phyloP scores from a whole-genome alignment of 345 rosid genomes.

The Camelina hispida region DNA sequence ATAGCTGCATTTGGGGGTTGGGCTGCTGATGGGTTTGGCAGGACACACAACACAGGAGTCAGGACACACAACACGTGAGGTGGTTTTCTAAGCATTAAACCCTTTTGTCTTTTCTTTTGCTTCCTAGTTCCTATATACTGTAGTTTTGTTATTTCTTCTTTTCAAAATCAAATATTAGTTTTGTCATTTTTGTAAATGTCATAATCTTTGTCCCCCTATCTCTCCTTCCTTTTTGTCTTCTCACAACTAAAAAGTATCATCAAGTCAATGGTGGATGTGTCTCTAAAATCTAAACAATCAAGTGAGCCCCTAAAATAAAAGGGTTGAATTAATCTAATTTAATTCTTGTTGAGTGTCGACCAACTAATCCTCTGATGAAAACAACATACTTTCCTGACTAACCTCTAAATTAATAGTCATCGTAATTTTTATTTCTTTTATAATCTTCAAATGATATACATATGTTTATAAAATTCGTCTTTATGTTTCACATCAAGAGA shows the following conservation, averaged over 20 bases:
- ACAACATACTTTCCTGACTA: background rate
- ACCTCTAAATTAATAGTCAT: background rate
- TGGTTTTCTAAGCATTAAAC: slow-evolving; percentile 22
- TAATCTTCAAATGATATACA: slow-evolving; percentile 1
- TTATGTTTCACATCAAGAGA: slow-evolving; percentile 7
- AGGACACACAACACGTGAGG: slow-evolving; percentile 26
- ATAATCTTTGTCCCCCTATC: slow-evolving; percentile 5
- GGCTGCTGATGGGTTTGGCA: slow-evolving; percentile 19
- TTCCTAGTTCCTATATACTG: too few species aligned
- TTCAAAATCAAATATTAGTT: background rate
- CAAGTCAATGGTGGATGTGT: slow-evolving; percentile 29
- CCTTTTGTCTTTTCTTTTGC: slow-evolving; percentile 30
- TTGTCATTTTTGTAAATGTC: slow-evolving; percentile 27
- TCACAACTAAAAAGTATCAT: slow-evolving; percentile 11
- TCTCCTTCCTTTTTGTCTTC: slow-evolving; percentile 15
- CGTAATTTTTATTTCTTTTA: background rate
- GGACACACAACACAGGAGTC: slow-evolving; percentile 27
- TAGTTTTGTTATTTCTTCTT: slow-evolving; percentile 15
- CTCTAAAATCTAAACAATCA: background rate
- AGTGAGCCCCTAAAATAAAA: background rate
- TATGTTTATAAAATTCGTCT: background rate
- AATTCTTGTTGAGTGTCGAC: background rate
- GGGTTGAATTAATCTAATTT: background rate
- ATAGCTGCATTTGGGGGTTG: slow-evolving; percentile 20
- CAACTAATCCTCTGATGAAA: background rate